A percentile compares a stretch with the other conserved stretches of the same genome.
phyloP scores from a whole-genome alignment of 306 rosid species.

The Trifolium dubium region DNA sequence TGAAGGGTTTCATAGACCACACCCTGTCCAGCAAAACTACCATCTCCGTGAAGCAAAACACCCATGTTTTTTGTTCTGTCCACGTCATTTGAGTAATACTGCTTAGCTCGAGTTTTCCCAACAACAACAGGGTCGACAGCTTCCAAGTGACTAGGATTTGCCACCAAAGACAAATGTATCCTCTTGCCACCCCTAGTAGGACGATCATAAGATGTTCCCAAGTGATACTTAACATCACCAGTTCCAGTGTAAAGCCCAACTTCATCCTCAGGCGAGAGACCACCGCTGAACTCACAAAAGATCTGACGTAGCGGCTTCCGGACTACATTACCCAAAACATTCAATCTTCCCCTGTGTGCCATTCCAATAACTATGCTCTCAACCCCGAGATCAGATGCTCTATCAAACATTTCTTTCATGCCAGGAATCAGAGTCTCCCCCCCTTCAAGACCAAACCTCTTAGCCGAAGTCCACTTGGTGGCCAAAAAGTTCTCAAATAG shows the following conservation, averaged over 20 bases:
- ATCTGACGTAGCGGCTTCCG: slow-evolving; percentile 89
- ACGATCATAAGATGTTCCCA: slow-evolving; percentile 94
- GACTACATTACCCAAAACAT: slow-evolving; percentile 92
- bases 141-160: slow-evolving; percentile 97
- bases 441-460: slow-evolving; percentile 97
- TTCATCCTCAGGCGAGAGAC: slow-evolving; percentile 83
- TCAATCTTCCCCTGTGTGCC: slow-evolving; percentile 90
- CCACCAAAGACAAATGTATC: slow-evolving; percentile 87
- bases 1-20: slow-evolving; percentile 94
- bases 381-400: slow-evolving; percentile 92
- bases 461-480: slow-evolving; percentile 93
- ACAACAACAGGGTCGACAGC: slow-evolving; percentile 90
- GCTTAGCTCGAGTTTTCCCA: slow-evolving; percentile 95
- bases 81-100: slow-evolving; percentile 72
- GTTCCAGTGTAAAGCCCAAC: slow-evolving; percentile 92
- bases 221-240: slow-evolving; percentile 96
- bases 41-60: slow-evolving; percentile 92
- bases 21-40: slow-evolving; percentile 99
- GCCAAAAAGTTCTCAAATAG: slow-evolving; percentile 93
- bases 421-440: slow-evolving; percentile 92
- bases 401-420: slow-evolving; percentile 95
- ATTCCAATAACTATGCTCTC: slow-evolving; percentile 98
- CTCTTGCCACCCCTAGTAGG: slow-evolving; percentile 90
- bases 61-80: slow-evolving; percentile 88
- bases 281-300: slow-evolving; percentile 88